These are phyloP conservation scores for Ceratopteris richardii DNA, from an alignment of 75 land plant genomes.

Conservation along the genomic window DNA sequence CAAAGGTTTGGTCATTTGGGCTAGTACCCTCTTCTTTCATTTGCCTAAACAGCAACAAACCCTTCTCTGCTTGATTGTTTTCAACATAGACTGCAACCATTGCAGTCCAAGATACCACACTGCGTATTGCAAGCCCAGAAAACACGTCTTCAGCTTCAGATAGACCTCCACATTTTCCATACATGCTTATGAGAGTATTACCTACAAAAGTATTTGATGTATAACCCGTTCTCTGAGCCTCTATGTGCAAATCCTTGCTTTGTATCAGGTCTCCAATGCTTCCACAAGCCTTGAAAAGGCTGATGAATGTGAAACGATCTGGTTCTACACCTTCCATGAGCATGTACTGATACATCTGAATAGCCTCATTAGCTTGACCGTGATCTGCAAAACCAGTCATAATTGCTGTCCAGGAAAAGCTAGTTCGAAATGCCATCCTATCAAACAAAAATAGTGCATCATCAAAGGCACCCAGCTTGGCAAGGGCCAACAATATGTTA, in stretches of 20 bases:
- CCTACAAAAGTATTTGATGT: not conserved
- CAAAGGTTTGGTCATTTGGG: constrained; percentile 25
- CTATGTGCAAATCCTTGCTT: constrained; percentile 6
- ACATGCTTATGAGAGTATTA: constrained; percentile 31
- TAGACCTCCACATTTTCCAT: constrained; percentile 33
- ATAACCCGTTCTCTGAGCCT: not conserved
- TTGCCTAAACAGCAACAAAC: constrained; percentile 17
- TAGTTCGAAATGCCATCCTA: constrained; percentile 23
- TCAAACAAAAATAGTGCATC: constrained; percentile 30
- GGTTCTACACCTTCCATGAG: constrained; percentile 19
- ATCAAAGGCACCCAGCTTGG: constrained; percentile 16
- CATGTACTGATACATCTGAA: constrained; percentile 34
- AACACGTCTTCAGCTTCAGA: constrained; percentile 22
- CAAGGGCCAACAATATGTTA: not conserved
- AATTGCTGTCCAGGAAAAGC: constrained; percentile 40
- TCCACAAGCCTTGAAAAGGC: constrained; percentile 42
- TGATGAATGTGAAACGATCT: constrained; percentile 36
- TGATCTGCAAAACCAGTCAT: constrained; percentile 36
- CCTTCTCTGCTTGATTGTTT: constrained; percentile 25
- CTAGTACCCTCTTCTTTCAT: constrained; percentile 13
- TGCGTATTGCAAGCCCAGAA: constrained; percentile 18
- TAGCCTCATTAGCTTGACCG: constrained; percentile 20
- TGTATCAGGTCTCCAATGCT: constrained; percentile 23
- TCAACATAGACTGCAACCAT: constrained; percentile 40
- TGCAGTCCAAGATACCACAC: constrained; percentile 30